Base-by-base conservation (phyloP, 805 yeast species). In the Metschnikowia colocasiae region DNA sequence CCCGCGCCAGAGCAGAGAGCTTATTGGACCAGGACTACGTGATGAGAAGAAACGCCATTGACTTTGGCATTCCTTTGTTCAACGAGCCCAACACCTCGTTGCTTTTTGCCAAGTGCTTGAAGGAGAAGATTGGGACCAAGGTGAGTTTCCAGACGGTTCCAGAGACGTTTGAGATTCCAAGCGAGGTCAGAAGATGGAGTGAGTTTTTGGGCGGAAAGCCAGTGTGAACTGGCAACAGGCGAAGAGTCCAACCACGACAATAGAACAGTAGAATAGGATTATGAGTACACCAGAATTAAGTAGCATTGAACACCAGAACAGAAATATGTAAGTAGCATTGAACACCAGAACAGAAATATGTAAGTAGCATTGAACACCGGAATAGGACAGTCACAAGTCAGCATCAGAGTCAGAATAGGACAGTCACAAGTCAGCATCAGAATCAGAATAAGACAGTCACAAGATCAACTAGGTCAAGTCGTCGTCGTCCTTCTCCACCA, bases 31-130 rank as follows among this genome's bases (percentile, higher is more conserved):
- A 86, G 68, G 97, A 94, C 71, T 94, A 94, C 68, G 84, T 92
- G 49, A 94, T 94, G 99, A 85, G 99, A 77, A 85, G 99, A 76
- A 94, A 94, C 67, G 98, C 99, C 40, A 95, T 94, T 72, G 99
- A 94, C 68, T 94, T 94, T 66, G 98, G 87, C 51, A 85, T 92
- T 61, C 97, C 99, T 36, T 76, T 94, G 64, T 92, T 94, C 76
- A 94, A 92, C 65, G 99, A 94, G 74, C 97, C 98, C 55, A 83
- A 89, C 65, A 95, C 99, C 19, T 85, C 97, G 2, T 64, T 83
- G 59, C 72, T 94, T 58, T 94, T 94, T 68, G 90, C 97, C 19
- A 73, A 82, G 62, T 87, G 96, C 54, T 75, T 94, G 71, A 80
- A 80, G 56, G 80, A 71, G 46, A 89, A 90, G 62, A 75, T 87